Percentiles rank a stretch among this genome's conserved stretches.
phyloP scores from a whole-genome alignment of 441 rosid species.

The Euphorbia schlechtendalii region DNA sequence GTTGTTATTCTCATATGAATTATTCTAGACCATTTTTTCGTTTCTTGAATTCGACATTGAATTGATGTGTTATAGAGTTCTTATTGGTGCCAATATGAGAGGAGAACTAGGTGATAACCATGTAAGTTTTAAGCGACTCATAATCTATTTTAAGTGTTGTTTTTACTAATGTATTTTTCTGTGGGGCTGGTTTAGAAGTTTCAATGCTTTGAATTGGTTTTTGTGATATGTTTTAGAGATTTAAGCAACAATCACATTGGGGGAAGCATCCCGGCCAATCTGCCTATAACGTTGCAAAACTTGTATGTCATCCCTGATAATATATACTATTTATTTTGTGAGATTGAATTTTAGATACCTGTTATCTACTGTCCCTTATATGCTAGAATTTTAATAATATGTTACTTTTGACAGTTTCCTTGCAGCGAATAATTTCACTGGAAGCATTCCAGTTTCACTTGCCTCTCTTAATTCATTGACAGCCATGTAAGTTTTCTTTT shows the following conservation, averaged over 20 bases:
- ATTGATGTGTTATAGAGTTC: constrained; percentile 44
- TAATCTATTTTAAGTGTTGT: background rate
- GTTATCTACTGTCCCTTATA: background rate
- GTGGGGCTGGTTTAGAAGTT: background rate
- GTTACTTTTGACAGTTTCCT: constrained; percentile 10
- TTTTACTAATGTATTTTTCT: background rate
- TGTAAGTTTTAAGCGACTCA: constrained; percentile 45
- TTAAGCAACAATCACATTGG: constrained; percentile 89
- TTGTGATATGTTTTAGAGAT: too few relatives aligned
- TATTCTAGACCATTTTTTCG: background rate
- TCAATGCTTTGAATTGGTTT: background rate
- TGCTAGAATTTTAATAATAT: constrained; percentile 31
- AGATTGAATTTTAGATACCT: too few relatives aligned
- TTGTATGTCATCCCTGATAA: constrained; percentile 40
- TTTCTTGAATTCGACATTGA: background rate
- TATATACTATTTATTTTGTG: too few relatives aligned
- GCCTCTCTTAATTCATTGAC: background rate
- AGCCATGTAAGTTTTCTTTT: background rate
- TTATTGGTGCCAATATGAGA: constrained; percentile 85
- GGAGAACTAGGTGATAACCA: constrained; percentile 75
- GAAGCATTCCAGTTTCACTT: background rate
- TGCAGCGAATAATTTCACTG: background rate
- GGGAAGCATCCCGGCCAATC: constrained; percentile 72
- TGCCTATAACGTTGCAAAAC: constrained; percentile 66
- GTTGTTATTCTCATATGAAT: background rate